Percentiles rank a stretch among this genome's conserved stretches.
phyloP scores from a whole-genome alignment of 306 rosid species.

The Glycine soja region DNA sequence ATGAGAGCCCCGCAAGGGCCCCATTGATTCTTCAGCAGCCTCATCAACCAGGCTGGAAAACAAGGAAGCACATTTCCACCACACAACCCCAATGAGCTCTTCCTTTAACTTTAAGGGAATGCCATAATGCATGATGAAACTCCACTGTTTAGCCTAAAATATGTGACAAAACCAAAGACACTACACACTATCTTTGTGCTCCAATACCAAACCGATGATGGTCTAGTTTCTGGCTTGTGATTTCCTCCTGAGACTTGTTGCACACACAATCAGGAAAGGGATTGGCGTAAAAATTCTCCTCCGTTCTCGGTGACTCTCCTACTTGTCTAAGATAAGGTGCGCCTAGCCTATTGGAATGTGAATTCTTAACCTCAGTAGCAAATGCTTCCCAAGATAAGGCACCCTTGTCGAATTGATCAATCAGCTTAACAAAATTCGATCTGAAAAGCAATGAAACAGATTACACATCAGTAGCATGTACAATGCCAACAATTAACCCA shows the following conservation, averaged over 20 bases:
- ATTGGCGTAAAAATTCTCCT: constrained; percentile 94
- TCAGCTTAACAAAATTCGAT: constrained; percentile 72
- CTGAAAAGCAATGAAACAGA: constrained; percentile 54
- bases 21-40: constrained; percentile 51
- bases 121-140: constrained; percentile 41
- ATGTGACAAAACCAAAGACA: constrained; percentile 26
- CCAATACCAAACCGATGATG: constrained; percentile 46
- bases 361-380: constrained; percentile 61
- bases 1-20: constrained; percentile 39
- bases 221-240: constrained; percentile 47
- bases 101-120: constrained; percentile 51
- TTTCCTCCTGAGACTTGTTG: constrained; percentile 60
- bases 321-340: constrained; percentile 74
- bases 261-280: constrained; percentile 96
- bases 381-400: constrained; percentile 71
- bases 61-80: constrained; percentile 50
- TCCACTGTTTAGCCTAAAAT: constrained; percentile 25
- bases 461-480: constrained; percentile 28
- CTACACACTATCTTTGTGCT: constrained; percentile 51
- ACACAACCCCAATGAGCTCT: constrained; percentile 45
- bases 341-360: constrained; percentile 80
- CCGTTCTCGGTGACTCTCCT: constrained; percentile 82
- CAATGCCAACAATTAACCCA: neutral
- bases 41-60: constrained; percentile 44
- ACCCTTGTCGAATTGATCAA: constrained; percentile 70